These are phyloP conservation scores for Wallacemonas sp. DNA, from an alignment of 208 protist genomes.

Conservation along the genomic window DNA sequence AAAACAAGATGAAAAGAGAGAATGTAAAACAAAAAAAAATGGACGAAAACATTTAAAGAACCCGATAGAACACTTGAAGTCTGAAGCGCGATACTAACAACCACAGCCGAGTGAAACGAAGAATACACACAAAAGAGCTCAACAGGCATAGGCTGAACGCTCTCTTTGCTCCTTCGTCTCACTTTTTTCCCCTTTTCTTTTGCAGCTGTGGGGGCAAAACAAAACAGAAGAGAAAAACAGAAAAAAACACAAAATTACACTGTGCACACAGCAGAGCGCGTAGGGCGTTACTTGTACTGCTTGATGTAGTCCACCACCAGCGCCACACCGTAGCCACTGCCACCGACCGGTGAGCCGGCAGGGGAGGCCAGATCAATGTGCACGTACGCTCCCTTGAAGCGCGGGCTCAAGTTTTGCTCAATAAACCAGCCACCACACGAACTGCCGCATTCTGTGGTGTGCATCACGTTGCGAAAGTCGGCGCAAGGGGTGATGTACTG, in stretches of 20 bases:
- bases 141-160: too few species aligned
- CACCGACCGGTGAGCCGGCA: constrained; percentile 44
- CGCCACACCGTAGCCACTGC: constrained; percentile 73
- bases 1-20: too few species aligned
- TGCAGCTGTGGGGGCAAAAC: too few species aligned
- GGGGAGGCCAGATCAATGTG: constrained; percentile 88
- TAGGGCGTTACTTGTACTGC: constrained; percentile 31
- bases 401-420: constrained; percentile 46
- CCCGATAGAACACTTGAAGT: too few species aligned
- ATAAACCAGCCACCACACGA: constrained; percentile 85
- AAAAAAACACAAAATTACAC: too few species aligned
- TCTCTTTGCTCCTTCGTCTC: too few species aligned
- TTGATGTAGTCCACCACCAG: constrained; percentile 62
- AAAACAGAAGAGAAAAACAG: constrained; percentile 17
- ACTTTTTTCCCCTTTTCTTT: too few species aligned
- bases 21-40: constrained; percentile 12
- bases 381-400: constrained; percentile 71
- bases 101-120: too few species aligned
- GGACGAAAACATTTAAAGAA: not conserved
- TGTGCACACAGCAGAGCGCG: too few species aligned
- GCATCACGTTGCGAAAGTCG: constrained; percentile 77
- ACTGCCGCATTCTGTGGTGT: constrained; percentile 54
- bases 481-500: constrained; percentile 68
- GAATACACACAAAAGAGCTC: too few species aligned
- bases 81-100: too few species aligned